A percentile compares a stretch with the other conserved stretches of the same genome.
phyloP scores from a whole-genome alignment of 2,329 filamentous ascomycete genomes.

The Fusarium kyushuense region DNA sequence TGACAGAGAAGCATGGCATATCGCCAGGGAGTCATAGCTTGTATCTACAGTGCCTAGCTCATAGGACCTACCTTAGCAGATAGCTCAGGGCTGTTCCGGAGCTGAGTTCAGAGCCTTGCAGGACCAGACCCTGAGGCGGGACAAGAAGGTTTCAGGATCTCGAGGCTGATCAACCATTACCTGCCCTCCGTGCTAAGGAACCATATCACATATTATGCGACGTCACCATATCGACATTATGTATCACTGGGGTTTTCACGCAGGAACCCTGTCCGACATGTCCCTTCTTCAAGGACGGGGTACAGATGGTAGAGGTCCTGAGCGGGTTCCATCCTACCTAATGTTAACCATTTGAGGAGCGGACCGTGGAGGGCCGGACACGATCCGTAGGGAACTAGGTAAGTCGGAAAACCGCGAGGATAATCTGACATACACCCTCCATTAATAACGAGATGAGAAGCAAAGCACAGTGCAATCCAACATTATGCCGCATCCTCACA shows the following conservation, averaged over 20 bases:
- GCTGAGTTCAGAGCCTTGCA: slow-evolving; percentile 27
- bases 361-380: slow-evolving; percentile 44
- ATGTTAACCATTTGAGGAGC: slow-evolving; percentile 37
- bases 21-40: slow-evolving; percentile 23
- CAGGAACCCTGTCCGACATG: not conserved
- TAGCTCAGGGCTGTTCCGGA: slow-evolving; percentile 18
- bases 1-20: slow-evolving; percentile 40
- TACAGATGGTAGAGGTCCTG: slow-evolving; percentile 24
- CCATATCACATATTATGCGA: not conserved
- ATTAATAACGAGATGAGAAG: slow-evolving; percentile 5
- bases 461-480: not conserved
- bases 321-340: slow-evolving; percentile 17
- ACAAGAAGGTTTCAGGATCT: slow-evolving; percentile 31
- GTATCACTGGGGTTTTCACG: not conserved
- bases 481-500: not conserved
- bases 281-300: slow-evolving; percentile 2
- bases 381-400: slow-evolving; percentile 41
- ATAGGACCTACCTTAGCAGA: slow-evolving; percentile 1
- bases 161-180: slow-evolving; percentile 20
- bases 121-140: slow-evolving; percentile 27
- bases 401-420: slow-evolving; percentile 18
- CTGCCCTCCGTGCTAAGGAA: not conserved
- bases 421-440: slow-evolving; percentile 33
- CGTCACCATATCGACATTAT: not conserved
- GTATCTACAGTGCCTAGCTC: slow-evolving; percentile 3